These are phyloP conservation scores for Myriosclerotinia curreyana DNA, from an alignment of 2,329 filamentous ascomycete species.

Conservation along the genomic window DNA sequence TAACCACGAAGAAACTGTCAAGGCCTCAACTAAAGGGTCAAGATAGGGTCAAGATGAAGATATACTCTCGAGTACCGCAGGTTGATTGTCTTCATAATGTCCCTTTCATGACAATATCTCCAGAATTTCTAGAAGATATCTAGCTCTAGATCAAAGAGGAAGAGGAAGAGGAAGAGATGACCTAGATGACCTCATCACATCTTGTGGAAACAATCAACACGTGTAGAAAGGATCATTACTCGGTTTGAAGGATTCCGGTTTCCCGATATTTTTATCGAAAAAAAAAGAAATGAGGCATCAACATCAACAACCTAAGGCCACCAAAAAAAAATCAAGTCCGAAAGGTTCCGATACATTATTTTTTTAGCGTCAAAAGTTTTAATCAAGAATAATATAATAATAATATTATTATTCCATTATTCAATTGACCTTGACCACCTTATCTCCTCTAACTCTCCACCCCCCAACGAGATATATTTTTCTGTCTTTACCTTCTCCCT, in stretches of 20 bases:
- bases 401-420: not conserved
- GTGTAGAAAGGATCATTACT: slow-evolving; percentile 1
- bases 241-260: not conserved
- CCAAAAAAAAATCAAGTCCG: not conserved
- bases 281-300: not conserved
- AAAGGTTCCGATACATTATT: slow-evolving; percentile 17
- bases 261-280: no score
- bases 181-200: no score
- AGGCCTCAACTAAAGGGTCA: not conserved
- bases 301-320: not conserved
- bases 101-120: not conserved
- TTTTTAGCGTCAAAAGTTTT: slow-evolving; percentile 18
- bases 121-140: no score
- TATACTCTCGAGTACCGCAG: no score
- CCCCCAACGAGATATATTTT: slow-evolving; percentile 6
- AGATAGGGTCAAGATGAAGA: not conserved
- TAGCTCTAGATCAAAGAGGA: no score
- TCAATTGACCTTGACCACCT: slow-evolving; percentile 11
- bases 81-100: not conserved
- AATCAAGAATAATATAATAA: no score
- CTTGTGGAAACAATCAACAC: not conserved
- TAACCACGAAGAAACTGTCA: not conserved
- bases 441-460: slow-evolving; percentile 21
- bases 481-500: slow-evolving; percentile 4
- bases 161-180: no score